These are phyloP conservation scores for Colletotrichum horii DNA, from an alignment of 2,329 filamentous ascomycete genomes.

Conservation along the genomic window DNA sequence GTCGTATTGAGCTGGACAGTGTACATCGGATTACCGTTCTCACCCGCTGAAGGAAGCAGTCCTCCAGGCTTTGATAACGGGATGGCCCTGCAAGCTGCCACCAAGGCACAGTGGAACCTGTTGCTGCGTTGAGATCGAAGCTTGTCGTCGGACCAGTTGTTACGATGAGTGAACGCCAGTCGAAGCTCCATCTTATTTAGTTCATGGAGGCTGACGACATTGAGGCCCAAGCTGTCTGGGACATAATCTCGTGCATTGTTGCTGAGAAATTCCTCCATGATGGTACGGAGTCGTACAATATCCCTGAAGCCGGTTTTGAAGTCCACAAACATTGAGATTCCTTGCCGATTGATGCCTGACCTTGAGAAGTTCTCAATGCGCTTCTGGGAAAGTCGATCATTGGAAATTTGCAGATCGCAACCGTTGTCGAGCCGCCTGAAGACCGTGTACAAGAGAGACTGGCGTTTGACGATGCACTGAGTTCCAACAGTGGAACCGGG, in stretches of 20 bases:
- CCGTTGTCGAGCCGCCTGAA: constrained; percentile 35
- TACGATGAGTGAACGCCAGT: constrained; percentile 73
- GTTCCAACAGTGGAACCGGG: constrained; percentile 17
- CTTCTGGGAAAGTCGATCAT: constrained; percentile 72
- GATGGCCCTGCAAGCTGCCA: constrained; percentile 69
- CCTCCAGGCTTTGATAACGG: constrained; percentile 57
- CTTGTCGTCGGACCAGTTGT: constrained; percentile 76
- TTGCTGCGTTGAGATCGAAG: constrained; percentile 73
- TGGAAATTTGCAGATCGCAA: constrained; percentile 41
- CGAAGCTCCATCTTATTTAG: constrained; percentile 33
- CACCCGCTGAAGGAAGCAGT: constrained; percentile 1
- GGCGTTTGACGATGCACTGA: constrained; percentile 29
- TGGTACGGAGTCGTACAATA: constrained; percentile 65
- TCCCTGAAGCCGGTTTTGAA: constrained; percentile 74
- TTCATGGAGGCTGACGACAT: constrained; percentile 59
- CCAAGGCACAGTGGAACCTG: constrained; percentile 76
- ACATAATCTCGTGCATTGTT: constrained; percentile 67
- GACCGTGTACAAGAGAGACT: constrained; percentile 38
- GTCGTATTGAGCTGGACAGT: constrained; percentile 5
- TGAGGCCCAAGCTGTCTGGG: constrained; percentile 66
- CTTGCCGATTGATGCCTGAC: constrained; percentile 66
- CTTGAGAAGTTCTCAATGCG: constrained; percentile 76
- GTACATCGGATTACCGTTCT: constrained; percentile 23
- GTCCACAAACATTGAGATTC: constrained; percentile 70
- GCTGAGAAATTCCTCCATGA: constrained; percentile 69